These are phyloP conservation scores for Acanthamoeba lenticulata DNA, from an alignment of 208 protist genomes.

Conservation along the genomic window DNA sequence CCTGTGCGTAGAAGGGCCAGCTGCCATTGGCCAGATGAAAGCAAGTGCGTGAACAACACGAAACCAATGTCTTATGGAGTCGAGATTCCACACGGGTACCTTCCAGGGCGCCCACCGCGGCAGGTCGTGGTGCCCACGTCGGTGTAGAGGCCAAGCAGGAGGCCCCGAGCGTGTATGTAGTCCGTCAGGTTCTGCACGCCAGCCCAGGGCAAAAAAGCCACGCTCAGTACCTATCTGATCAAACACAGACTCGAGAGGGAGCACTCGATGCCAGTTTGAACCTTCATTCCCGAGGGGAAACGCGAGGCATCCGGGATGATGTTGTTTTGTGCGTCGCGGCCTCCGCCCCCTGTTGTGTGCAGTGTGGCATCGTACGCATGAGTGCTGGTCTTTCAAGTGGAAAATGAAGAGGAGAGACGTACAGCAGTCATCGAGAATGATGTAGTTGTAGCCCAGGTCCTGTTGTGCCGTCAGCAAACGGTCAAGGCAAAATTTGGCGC, in stretches of 20 bases:
- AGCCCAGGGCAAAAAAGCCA: neutral
- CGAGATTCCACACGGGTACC: neutral
- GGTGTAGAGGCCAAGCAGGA: slow-evolving; percentile 65
- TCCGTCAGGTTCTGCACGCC: slow-evolving; percentile 59
- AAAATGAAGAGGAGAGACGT: neutral
- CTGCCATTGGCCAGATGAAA: neutral
- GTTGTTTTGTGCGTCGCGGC: slow-evolving; percentile 7
- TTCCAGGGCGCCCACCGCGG: slow-evolving; percentile 50
- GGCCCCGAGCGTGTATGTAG: slow-evolving; percentile 64
- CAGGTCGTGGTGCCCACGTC: slow-evolving; percentile 68
- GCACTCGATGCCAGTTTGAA: too few relatives aligned
- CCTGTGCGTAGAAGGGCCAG: slow-evolving; percentile 42
- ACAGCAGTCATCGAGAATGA: slow-evolving; percentile 71
- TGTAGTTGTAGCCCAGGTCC: slow-evolving; percentile 69
- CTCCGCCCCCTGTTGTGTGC: slow-evolving; percentile 14
- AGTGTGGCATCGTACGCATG: neutral
- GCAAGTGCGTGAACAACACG: neutral
- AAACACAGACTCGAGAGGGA: neutral
- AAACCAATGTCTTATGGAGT: neutral
- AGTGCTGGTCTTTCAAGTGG: neutral
- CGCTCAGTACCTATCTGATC: neutral
- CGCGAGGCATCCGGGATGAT: slow-evolving; percentile 12
- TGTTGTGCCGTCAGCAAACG: neutral
- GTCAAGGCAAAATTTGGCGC: neutral
- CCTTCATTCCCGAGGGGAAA: slow-evolving; percentile 69